Evolutionary conservation across 495 filamentous ascomycete genomes (phyloP).

Genomic region (Beverwykella pulmonaria): DNA sequence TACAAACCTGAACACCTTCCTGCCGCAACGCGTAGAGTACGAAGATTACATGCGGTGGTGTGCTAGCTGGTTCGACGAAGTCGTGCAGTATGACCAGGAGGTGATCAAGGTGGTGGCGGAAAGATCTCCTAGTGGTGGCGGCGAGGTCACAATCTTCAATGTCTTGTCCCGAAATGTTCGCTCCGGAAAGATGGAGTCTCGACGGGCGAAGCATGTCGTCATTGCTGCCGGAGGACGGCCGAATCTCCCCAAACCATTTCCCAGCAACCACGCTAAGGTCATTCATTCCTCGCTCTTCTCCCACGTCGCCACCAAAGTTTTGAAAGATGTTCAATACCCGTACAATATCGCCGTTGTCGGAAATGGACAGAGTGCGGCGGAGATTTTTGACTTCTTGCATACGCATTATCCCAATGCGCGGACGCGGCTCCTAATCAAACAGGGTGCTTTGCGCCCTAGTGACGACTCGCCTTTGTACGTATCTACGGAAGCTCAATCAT

Average conservation of each 20-base stretch:
- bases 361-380: conserved; percentile 88
- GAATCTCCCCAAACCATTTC: conserved; percentile 70
- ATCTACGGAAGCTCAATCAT: conserved; percentile 2
- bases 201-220: conserved; percentile 76
- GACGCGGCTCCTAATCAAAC: conserved; percentile 74
- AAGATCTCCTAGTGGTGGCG: conserved; percentile 40
- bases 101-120: conserved; percentile 63
- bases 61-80: conserved; percentile 73
- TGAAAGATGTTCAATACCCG: conserved; percentile 58
- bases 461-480: conserved; percentile 95
- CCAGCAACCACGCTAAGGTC: conserved; percentile 63
- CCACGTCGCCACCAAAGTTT: conserved; percentile 59
- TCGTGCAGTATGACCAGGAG: conserved; percentile 77
- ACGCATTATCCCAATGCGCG: conserved; percentile 78
- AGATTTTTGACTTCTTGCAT: conserved; percentile 91
- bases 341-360: conserved; percentile 84
- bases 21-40: conserved; percentile 84
- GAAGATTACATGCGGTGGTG: conserved; percentile 97
- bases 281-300: conserved; percentile 92
- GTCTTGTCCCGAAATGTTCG: conserved; percentile 57
- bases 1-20: conserved; percentile 85
- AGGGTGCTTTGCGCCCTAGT: conserved; percentile 79
- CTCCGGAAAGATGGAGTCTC: conserved; percentile 56
- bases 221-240: conserved; percentile 83
- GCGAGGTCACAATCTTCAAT: conserved; percentile 56